Base-by-base conservation (phyloP, 768 basidiomycete genomes). In the Panus rudis region DNA sequence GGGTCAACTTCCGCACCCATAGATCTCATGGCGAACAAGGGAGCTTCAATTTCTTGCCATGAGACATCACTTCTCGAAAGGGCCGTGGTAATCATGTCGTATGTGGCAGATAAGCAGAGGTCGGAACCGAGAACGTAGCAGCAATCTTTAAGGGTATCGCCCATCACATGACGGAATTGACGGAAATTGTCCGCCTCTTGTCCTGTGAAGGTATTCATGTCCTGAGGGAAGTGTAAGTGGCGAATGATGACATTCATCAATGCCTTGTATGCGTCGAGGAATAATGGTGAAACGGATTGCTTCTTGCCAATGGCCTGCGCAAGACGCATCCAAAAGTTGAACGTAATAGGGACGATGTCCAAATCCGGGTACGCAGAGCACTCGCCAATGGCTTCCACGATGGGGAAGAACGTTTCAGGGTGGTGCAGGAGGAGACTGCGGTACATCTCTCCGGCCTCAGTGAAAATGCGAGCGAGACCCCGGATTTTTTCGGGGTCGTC, bases 21-120 rank as follows among this genome's bases (percentile, higher is more conserved):
- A 11, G 94, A 92, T 34, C 96, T 76, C 83, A 99, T 84, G 14
- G 93, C 92, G 65, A 99, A 99, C 30, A 99, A 64, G 1, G 96
- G 96, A 0, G 96, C 96, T 59, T 99, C 96, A 38, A 99, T 81
- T 59, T 91, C 91, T 61, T 98, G 96, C 96, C 96, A 99, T 13
- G 85, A 77, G 14, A 78, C 65, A 37, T 72, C 71, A 11, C 75
- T 59, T 31, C 76, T 78, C 19, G 80, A 70, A 40, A 98, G 72
- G 2, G 87, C 89, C 6, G 66, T 59, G 23, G 79, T 79, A 49
- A 98, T 84, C 58, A 88, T 73, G 47, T 87, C 81, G 64, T 89
- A 89, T 2, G 92, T 76, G 3, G 84, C 73, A 41, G 82, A 62
- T 32, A 99, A 71, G 57, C 96, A 98, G 2, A 73, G 73, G 39